Base-by-base conservation (phyloP, 805 yeast genomes). In the Blastobotrys mokoenaii region DNA sequence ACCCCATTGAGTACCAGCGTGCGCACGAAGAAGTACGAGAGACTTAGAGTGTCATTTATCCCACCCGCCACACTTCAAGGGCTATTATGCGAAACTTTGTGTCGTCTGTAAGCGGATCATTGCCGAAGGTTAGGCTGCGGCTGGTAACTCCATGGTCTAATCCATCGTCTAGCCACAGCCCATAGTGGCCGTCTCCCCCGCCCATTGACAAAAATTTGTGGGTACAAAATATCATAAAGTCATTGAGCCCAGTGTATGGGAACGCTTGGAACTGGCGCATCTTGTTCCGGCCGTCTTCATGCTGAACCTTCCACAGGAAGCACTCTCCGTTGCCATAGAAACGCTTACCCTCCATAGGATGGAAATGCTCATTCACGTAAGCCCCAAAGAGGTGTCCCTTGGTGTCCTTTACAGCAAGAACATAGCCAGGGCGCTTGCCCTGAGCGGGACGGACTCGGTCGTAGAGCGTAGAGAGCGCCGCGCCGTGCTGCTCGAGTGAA, bases 301-400 rank as follows among this genome's bases (percentile, higher is more conserved):
- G 12, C 7, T 15, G 17, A 14, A 22, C 32, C 52, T 81, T 84
- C 96, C 96, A 90, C 17, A 90, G 69, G 56, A 93, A 89, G 59
- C 97, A 88, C 62, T 90, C 96, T 0, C 97, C 96, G 64, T 89
- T 89, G 0, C 98, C 98, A 55, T 81, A 84, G 65, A 80, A 90
- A 46, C 85, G 71, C 55, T 77, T 77, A 41, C 76, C 75, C 41
- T 85, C 94, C 46, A 80, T 74, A 1, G 88, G 82, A 47, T 75
- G 79, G 47, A 84, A 71, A 45, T 74, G 70, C 53, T 85, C 95
- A 61, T 87, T 63, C 40, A 80, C 53, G 60, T 77, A 89, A 11
- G 86, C 82, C 0, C 97, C 97, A 66, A 89, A 88, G 37, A 76
- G 63, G 22, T 77, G 73, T 46, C 76, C 76, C 15, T 71, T 64